Evolutionary conservation across 2,329 filamentous ascomycete species (phyloP).

Genomic region (Lasiodiplodia gonubiensis): DNA sequence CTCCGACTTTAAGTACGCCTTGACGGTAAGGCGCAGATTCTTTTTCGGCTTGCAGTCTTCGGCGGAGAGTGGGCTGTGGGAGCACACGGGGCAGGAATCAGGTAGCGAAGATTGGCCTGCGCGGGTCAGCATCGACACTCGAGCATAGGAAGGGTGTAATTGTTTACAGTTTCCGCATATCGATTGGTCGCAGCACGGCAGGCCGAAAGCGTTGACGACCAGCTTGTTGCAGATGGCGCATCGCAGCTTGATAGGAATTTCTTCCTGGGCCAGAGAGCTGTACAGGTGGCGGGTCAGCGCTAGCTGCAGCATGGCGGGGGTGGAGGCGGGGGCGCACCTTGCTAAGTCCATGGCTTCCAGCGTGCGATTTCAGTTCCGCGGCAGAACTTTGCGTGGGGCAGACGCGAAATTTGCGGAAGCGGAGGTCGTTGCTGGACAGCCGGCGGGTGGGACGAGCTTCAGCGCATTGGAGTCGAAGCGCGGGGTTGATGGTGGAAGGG

Average conservation of each 20-base stretch:
- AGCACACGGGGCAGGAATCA: conserved; percentile 87
- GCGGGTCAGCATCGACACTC: conserved; percentile 30
- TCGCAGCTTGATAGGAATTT: conserved; percentile 94
- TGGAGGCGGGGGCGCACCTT: conserved; percentile 33
- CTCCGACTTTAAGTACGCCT: conserved; percentile 86
- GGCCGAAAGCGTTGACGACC: conserved; percentile 85
- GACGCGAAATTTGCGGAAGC: conserved; percentile 27
- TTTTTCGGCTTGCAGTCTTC: conserved; percentile 90
- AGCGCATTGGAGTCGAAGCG: conserved; percentile 23
- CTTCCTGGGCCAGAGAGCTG: conserved; percentile 78
- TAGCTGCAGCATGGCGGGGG: conserved; percentile 31
- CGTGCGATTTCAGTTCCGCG: conserved; percentile 5
- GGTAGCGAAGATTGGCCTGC: conserved; percentile 77
- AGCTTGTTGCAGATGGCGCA: conserved; percentile 93
- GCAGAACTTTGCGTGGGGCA: conserved; percentile 8
- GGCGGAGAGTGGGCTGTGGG: conserved; percentile 84
- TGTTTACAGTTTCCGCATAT: conserved; percentile 86
- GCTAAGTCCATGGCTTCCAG: conserved; percentile 34
- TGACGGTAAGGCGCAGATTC: conserved; percentile 87
- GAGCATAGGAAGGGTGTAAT: neutral
- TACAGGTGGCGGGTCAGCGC: conserved; percentile 24
- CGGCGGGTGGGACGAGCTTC: conserved; percentile 18
- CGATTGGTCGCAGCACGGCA: conserved; percentile 93
- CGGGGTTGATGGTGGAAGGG: neutral
- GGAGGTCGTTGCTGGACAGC: conserved; percentile 25